phyloP scores from a whole-genome alignment of 148 eudicot species.

The Camellia granthamiana region DNA sequence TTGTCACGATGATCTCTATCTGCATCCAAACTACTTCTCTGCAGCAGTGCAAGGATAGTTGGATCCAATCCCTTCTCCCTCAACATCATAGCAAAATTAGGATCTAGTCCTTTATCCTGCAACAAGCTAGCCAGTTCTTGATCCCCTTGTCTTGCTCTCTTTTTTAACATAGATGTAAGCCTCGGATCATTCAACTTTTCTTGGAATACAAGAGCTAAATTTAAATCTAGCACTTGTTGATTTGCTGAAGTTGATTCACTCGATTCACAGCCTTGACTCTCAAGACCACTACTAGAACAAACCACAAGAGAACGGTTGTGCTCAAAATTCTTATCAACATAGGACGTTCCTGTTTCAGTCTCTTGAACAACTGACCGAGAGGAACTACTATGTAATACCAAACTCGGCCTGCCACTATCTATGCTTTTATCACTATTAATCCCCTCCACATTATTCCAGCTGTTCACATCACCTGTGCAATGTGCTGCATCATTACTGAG shows the following conservation, averaged over 20 bases:
- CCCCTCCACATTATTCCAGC: constrained; percentile 78
- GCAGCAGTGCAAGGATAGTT: constrained; percentile 86
- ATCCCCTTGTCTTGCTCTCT: constrained; percentile 68
- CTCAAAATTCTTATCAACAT: constrained; percentile 57
- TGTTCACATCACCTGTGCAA: constrained; percentile 61
- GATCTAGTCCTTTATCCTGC: constrained; percentile 96
- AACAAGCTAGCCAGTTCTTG: constrained; percentile 70
- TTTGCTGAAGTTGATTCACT: constrained; percentile 75
- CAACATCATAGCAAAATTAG: constrained; percentile 98
- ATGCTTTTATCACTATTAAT: constrained; percentile 82
- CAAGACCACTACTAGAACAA: constrained; percentile 84
- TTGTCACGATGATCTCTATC: constrained; percentile 95
- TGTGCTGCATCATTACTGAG: constrained; percentile 65
- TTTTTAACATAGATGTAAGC: constrained; percentile 73
- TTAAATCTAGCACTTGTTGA: constrained; percentile 58
- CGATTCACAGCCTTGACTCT: constrained; percentile 91
- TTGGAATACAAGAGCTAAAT: constrained; percentile 79
- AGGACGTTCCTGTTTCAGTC: constrained; percentile 70
- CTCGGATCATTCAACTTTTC: constrained; percentile 91
- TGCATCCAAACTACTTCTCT: constrained; percentile 99
- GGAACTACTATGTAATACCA: constrained; percentile 80
- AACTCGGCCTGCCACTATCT: constrained; percentile 97
- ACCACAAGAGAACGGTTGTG: constrained; percentile 52
- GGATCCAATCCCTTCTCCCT: constrained; percentile 95
- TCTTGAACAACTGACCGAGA: constrained; percentile 89